Conservation (phyloP, 148 eudicot species). For the Camellia granthamiana region DNA sequence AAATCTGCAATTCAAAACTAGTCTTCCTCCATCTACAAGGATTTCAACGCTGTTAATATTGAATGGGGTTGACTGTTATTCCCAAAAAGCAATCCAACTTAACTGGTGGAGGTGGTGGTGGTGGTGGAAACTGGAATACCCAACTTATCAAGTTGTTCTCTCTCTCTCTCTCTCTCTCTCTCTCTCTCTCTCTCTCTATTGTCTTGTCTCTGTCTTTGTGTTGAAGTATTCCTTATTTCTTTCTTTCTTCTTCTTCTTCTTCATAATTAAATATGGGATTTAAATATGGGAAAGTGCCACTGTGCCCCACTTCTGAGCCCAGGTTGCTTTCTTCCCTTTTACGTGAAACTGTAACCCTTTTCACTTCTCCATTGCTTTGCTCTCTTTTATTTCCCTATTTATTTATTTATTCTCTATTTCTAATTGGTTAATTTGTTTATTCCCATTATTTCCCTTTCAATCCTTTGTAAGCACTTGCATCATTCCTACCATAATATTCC, state of each 20-base stretch:
- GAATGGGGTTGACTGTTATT: no score
- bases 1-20: no score
- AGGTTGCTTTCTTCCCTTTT: not conserved
- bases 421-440: no score
- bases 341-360: not conserved
- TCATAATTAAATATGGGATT: not conserved
- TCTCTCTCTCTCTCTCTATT: not conserved
- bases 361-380: not conserved
- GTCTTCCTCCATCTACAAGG: no score
- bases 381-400: not conserved
- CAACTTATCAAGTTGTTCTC: conserved; percentile 7
- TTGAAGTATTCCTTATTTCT: not conserved
- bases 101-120: no score
- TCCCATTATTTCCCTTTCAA: not conserved
- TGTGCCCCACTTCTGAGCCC: not conserved
- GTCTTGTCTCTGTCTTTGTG: not conserved
- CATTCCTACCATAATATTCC: not conserved
- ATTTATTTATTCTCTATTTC: not conserved
- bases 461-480: not conserved
- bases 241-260: not conserved
- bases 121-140: not conserved
- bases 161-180: conserved; percentile 3
- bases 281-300: not conserved
- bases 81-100: no score
- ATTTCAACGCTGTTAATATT: no score